These are phyloP conservation scores for Elongisporangium undulatum DNA, from an alignment of 352 stramenopile species.

Conservation along the genomic window DNA sequence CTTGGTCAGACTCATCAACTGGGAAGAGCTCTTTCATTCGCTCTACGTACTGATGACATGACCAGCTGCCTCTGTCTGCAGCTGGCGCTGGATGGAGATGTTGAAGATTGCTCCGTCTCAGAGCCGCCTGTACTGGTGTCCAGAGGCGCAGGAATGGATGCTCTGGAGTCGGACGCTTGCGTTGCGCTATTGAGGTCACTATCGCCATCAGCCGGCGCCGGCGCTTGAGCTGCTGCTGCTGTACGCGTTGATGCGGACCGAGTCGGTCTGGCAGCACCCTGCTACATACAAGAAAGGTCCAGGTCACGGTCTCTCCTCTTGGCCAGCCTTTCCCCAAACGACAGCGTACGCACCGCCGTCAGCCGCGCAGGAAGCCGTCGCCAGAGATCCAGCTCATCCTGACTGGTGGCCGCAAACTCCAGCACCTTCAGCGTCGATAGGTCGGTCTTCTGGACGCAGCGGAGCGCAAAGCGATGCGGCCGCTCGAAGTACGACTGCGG, in stretches of 20 bases:
- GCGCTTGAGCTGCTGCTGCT: too few species aligned
- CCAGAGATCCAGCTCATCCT: not conserved
- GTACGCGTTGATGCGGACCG: not conserved
- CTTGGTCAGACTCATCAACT: not conserved
- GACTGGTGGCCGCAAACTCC: not conserved
- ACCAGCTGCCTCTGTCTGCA: too few species aligned
- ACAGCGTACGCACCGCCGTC: not conserved
- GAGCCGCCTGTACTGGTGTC: not conserved
- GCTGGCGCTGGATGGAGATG: not conserved
- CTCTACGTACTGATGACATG: too few species aligned
- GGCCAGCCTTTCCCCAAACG: too few species aligned
- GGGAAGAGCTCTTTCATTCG: not conserved
- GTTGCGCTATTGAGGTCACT: not conserved
- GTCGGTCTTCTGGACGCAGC: not conserved
- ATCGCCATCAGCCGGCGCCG: not conserved
- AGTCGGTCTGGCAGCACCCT: not conserved
- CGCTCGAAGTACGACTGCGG: not conserved
- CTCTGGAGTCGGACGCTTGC: not conserved
- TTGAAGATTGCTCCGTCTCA: not conserved
- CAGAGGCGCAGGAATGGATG: not conserved
- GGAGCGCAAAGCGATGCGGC: not conserved
- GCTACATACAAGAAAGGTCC: not conserved
- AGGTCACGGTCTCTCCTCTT: too few species aligned
- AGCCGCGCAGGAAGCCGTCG: not conserved
- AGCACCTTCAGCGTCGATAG: not conserved